Percentiles rank a stretch among this genome's conserved stretches.
phyloP scores from a whole-genome alignment of 768 basidiomycete genomes.

The Chalciporus pseudorubinellus region DNA sequence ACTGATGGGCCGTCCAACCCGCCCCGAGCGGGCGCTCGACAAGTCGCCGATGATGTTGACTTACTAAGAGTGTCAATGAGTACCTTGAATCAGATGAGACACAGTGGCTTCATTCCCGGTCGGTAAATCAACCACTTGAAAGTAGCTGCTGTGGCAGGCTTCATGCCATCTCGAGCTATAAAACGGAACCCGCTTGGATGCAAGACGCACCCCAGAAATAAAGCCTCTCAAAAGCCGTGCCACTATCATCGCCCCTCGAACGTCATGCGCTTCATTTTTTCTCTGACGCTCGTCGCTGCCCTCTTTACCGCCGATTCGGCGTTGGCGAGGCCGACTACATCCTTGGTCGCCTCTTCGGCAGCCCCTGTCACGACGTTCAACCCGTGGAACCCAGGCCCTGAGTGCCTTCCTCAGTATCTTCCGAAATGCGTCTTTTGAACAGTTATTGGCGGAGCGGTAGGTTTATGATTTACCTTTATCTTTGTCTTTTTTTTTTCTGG shows the following conservation, averaged over 20 bases:
- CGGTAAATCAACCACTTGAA: neutral
- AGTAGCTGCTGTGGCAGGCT: no score
- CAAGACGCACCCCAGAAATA: neutral
- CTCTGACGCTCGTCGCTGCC: neutral
- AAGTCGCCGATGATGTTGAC: no score
- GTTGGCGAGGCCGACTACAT: neutral
- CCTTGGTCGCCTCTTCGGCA: neutral
- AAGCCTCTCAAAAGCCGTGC: neutral
- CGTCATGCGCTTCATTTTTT: neutral
- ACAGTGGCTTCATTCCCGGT: neutral
- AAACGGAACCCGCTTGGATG: neutral
- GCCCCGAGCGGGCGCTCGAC: no score
- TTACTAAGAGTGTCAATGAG: no score
- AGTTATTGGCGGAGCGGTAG: neutral
- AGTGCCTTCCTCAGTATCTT: neutral
- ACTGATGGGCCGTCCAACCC: no score
- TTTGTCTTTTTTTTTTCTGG: no score
- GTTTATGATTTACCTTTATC: no score
- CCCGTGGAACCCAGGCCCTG: slow-evolving; percentile 1
- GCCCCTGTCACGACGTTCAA: neutral
- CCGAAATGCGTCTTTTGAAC: slow-evolving; percentile 2
- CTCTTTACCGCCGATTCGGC: neutral
- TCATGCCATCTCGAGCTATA: neutral
- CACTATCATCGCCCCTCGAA: neutral
- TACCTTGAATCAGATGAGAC: neutral